Base-by-base conservation (phyloP, 2,329 filamentous ascomycete species). In the Monosporascus sp. region DNA sequence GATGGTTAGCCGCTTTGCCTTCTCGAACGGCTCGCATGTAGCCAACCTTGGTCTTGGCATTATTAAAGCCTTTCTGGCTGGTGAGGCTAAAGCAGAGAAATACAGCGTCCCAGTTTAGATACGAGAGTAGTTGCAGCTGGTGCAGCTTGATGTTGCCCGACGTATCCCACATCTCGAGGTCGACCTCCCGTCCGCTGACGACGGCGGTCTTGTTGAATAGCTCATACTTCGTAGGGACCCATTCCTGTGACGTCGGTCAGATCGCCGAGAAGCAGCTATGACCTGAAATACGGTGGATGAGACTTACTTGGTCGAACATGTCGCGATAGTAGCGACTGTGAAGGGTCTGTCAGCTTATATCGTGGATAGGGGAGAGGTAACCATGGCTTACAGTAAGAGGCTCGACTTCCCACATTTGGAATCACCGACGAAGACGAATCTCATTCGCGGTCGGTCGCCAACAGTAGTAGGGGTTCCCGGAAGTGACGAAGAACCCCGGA, bases 21-120 rank as follows among this genome's bases (percentile, higher is more conserved):
- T 44, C 9, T 34, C 9, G 27, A 34, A 34, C 31, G 31, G 31
- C 9, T 14, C 31, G 14, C 31, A 34, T 14, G 31, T 53, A 50
- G 9, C 60, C 27, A 60, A 72, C 70, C 57, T 63, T 63, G 1
- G 54, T 55, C 34, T 61, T 59, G 7, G 66, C 57, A 14, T 59
- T 57, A 11, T 57, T 44, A 27, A 71, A 62, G 36, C 63, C 65
- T n/a, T 50, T 51, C 37, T 60, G 46, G 49, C 62, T 62, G 44
- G 66, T 65, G 44, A 73, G 54, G 47, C 61, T 62, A 50, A 69
- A 71, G 58, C 72, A 74, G 42, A 74, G 64, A 49, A 73, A 65
- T 5, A 70, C 65, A 2, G 65, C 70, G 25, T 73, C 67, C 65
- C 65, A 69, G 5, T 51, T 51, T 1, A 68, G 53, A 49, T 69